These are phyloP conservation scores for Pisolithus tinctorius DNA, from an alignment of 768 basidiomycete genomes.

Conservation along the genomic window DNA sequence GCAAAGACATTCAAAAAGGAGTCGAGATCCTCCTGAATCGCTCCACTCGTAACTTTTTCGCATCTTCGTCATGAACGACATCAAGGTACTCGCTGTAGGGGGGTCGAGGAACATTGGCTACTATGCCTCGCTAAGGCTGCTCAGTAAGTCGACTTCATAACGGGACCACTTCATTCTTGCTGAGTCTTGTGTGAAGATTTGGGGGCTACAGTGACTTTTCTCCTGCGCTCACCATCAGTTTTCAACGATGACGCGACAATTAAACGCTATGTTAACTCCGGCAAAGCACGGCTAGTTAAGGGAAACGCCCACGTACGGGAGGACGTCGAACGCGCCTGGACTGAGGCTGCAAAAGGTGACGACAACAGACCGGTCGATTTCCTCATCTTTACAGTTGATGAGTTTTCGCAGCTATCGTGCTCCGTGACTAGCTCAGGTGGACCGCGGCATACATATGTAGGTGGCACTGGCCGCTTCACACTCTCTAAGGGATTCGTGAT, in stretches of 20 bases:
- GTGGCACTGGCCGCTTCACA: conserved; percentile 39
- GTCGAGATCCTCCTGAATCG: not conserved
- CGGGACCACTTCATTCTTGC: not conserved
- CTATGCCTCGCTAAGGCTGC: conserved; percentile 38
- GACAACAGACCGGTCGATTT: conserved; percentile 37
- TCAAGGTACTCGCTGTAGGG: conserved; percentile 29
- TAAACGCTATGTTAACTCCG: conserved; percentile 43
- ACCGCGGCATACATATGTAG: conserved; percentile 21
- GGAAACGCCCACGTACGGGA: conserved; percentile 53
- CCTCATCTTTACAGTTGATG: conserved; percentile 58
- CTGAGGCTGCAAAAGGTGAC: conserved; percentile 28
- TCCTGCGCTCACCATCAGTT: conserved; percentile 44
- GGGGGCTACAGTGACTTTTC: conserved; percentile 57
- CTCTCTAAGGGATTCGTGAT: conserved; percentile 43
- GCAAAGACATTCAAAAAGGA: not conserved
- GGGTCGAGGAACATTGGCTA: conserved; percentile 54
- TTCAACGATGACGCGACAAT: conserved; percentile 52
- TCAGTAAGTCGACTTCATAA: conserved; percentile 28
- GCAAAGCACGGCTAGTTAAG: conserved; percentile 47
- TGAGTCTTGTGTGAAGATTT: conserved; percentile 32
- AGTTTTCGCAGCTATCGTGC: conserved; percentile 11
- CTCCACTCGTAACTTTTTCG: not conserved
- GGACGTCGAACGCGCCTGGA: conserved; percentile 50
- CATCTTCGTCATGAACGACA: conserved; percentile 10
- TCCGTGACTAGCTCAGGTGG: not conserved